phyloP scores from a whole-genome alignment of 768 basidiomycete genomes.

The Russula sp. region DNA sequence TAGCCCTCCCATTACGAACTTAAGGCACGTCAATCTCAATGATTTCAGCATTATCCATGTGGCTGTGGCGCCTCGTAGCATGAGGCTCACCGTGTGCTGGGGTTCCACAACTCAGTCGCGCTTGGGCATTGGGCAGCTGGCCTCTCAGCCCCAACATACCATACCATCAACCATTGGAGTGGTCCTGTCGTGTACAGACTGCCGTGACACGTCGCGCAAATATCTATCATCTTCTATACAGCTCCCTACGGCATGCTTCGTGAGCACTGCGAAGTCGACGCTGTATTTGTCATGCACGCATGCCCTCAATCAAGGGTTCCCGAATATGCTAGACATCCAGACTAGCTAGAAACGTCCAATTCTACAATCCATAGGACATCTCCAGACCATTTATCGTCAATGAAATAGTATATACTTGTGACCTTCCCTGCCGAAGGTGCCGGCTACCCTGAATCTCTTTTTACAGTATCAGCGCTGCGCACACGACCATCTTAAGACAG shows the following conservation, averaged over 20 bases:
- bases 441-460: not conserved
- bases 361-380: not conserved
- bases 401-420: not conserved
- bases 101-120: not conserved
- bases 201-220: not conserved
- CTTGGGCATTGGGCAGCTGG: not conserved
- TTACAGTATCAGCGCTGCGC: not conserved
- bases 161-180: not conserved
- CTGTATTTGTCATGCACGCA: not conserved
- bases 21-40: not conserved
- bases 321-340: not conserved
- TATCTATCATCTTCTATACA: not conserved
- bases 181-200: not conserved
- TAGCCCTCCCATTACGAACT: not conserved
- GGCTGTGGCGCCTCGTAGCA: slow-evolving; percentile 7
- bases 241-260: not conserved
- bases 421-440: not conserved
- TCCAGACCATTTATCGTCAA: not conserved
- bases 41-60: not conserved
- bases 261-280: slow-evolving; percentile 3
- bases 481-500: not conserved
- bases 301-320: slow-evolving; percentile 10
- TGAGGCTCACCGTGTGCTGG: not conserved
- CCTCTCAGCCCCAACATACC: not conserved
- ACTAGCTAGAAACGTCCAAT: slow-evolving; percentile 9